Conservation (phyloP, 129 eudicot genomes). For the carrot (Daucus carota) region DNA sequence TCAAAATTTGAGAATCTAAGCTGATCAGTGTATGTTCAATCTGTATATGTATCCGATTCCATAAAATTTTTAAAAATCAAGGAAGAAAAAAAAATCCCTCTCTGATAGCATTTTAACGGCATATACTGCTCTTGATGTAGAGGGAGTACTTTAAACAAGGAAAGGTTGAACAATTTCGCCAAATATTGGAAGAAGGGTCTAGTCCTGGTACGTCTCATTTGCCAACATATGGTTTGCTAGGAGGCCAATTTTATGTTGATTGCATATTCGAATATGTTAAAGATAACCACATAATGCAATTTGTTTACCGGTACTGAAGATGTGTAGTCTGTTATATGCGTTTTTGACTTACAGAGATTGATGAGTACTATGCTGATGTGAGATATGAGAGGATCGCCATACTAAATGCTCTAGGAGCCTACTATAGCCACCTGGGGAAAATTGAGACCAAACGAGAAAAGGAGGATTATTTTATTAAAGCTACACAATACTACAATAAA, state of each 20-base stretch:
- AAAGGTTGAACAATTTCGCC: conserved; percentile 79
- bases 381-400: conserved; percentile 95
- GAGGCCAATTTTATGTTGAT: not conserved
- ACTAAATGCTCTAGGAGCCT: conserved; percentile 95
- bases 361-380: conserved; percentile 90
- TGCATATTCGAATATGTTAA: not conserved
- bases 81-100: not conserved
- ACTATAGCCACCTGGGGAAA: conserved; percentile 90
- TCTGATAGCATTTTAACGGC: not conserved
- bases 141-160: conserved; percentile 99
- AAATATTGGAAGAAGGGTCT: conserved; percentile 94
- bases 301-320: conserved; percentile 3
- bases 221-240: not conserved
- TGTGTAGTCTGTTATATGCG: conserved; percentile 10
- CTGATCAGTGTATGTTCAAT: not conserved
- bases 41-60: not conserved
- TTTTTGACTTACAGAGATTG: conserved; percentile 61
- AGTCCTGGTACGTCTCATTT: conserved; percentile 58
- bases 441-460: conserved; percentile 91
- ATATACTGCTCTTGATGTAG: conserved; percentile 32
- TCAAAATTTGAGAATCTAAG: not conserved
- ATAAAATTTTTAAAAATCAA: not conserved
- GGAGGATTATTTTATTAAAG: conserved; percentile 73
- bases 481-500: conserved; percentile 86
- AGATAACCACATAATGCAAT: not conserved